Base-by-base conservation (phyloP, 495 filamentous ascomycete genomes). In the Penicillium robsamsonii region DNA sequence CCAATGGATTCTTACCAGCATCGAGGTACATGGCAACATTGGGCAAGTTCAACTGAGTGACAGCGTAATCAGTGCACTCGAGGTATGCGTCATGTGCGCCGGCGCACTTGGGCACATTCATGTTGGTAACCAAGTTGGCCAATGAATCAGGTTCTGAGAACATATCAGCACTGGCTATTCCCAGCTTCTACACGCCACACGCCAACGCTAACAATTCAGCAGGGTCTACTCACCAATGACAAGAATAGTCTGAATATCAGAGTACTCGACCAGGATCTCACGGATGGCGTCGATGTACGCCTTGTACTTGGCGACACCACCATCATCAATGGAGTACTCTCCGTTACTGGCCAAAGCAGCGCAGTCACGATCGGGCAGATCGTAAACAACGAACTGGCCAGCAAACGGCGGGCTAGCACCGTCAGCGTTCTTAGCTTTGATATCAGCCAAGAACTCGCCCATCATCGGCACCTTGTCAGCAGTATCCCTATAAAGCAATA, bases 1-100 rank as follows among this genome's bases (percentile, higher is more conserved):
- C 24, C 3, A 5, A 27, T 27, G 6, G 13, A 30, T 33, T 33
- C 64, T 37, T 62, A 70, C 87, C 89, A 53, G 87, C 89, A 66
- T 94, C 90, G 46, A 94, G 61, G 72, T 94, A 92, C 89, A 90
- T 90, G 60, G 86, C 72, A 55, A 92, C 88, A 72, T 92, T 91
- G 60, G 83, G 81, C 12, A 92, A 78, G 75, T 89, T 86, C 60
- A 92, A 78, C 57, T 81, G 71, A 60, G 80, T 80, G 58, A 92
- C 68, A 5, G 90, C 88, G 66, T 94, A 92, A 12, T 84, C 81
- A 37, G 85, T 82, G 68, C 86, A 82, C 45, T 85, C 81, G 59
- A 84, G 78, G 75, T 91, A 94, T 11, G 83, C 80, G 37, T 72
- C 56, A 43, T 84, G 75, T 49, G 86, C 82, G 59, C 81, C 72